These are phyloP conservation scores for Colletotrichum salicis DNA, from an alignment of 2,329 filamentous ascomycete species.

Conservation along the genomic window DNA sequence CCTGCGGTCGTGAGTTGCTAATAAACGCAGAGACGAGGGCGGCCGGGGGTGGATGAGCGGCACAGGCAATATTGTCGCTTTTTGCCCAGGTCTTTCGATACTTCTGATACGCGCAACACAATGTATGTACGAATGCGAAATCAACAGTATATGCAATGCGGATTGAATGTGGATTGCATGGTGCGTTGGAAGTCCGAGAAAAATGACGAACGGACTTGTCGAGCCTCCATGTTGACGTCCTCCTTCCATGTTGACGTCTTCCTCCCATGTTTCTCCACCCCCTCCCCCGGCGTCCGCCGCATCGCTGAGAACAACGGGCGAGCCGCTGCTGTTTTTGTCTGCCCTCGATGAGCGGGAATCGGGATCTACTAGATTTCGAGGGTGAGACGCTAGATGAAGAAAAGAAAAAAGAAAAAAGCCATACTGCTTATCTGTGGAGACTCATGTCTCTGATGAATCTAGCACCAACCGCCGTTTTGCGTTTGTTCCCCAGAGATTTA, in stretches of 20 bases:
- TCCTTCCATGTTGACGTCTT: slow-evolving; percentile 7
- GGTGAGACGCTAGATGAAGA: not conserved
- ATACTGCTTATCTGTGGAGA: not conserved
- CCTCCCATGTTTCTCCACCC: slow-evolving; percentile 11
- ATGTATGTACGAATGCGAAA: not conserved
- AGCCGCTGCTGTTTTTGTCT: not conserved
- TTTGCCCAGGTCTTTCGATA: not conserved
- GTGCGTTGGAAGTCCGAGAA: not conserved
- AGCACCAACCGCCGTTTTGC: slow-evolving; percentile 1
- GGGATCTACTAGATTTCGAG: not conserved
- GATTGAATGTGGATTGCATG: slow-evolving; percentile 6
- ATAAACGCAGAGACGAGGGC: slow-evolving; percentile 4
- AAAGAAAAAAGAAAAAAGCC: no score
- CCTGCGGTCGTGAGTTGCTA: slow-evolving; percentile 1
- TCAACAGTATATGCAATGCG: not conserved
- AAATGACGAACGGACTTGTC: slow-evolving; percentile 3
- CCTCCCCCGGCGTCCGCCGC: not conserved
- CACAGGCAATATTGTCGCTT: slow-evolving; percentile 5
- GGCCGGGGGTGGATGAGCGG: not conserved
- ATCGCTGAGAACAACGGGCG: not conserved
- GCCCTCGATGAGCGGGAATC: not conserved
- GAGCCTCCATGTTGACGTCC: not conserved
- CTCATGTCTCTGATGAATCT: not conserved
- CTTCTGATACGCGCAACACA: not conserved
- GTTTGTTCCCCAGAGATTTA: not conserved